Evolutionary conservation across 2,329 filamentous ascomycete genomes (phyloP).

Genomic region (Talaromyces islandicus): DNA sequence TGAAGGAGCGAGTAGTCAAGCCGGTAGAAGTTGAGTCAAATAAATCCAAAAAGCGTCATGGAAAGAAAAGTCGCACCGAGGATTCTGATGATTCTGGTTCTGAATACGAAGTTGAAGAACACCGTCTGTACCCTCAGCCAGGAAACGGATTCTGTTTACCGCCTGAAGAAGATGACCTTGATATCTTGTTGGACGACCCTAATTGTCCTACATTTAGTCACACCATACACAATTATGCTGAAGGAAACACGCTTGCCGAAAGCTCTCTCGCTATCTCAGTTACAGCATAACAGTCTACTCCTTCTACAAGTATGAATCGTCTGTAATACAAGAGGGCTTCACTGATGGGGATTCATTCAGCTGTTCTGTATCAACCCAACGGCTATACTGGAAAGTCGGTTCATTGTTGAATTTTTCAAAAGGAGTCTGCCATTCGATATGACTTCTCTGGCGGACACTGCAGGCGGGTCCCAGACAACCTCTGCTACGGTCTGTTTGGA

Average conservation of each 20-base stretch:
- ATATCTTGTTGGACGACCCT: conserved; percentile 58
- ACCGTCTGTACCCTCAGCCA: conserved; percentile 57
- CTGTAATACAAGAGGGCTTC: neutral
- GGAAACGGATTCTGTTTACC: conserved; percentile 56
- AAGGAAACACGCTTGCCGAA: conserved; percentile 5
- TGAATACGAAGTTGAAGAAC: conserved; percentile 43
- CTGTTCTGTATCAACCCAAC: neutral
- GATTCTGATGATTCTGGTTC: conserved; percentile 37
- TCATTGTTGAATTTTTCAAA: neutral
- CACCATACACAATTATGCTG: conserved; percentile 23
- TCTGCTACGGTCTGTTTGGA: neutral
- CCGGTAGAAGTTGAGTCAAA: conserved; percentile 9
- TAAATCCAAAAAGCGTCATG: conserved; percentile 7
- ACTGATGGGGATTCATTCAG: neutral
- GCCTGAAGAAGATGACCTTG: conserved; percentile 53
- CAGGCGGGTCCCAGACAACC: neutral
- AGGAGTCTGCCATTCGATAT: neutral
- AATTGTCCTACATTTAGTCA: conserved; percentile 53
- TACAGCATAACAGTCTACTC: neutral
- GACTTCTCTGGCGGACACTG: neutral
- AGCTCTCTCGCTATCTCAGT: neutral
- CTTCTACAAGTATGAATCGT: neutral
- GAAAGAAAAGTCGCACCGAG: conserved; percentile 17
- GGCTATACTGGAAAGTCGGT: neutral
- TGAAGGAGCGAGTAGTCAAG: conserved; percentile 5